phyloP scores from a whole-genome alignment of 2,329 filamentous ascomycete genomes.

The Lecanicillium sp. region DNA sequence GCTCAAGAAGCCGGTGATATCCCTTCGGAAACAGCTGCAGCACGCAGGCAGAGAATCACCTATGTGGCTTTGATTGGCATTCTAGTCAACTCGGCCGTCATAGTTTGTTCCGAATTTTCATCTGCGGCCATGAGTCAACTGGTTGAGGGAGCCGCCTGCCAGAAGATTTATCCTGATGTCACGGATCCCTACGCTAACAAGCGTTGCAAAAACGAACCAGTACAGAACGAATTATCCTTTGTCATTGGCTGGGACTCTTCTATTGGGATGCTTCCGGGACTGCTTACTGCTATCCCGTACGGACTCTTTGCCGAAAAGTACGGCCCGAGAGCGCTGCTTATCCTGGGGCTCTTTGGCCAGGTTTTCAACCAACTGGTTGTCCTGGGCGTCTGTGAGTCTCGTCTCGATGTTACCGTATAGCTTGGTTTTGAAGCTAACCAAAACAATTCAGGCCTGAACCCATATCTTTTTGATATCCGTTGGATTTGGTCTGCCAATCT shows the following conservation, averaged over 20 bases:
- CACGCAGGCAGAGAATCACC: no score
- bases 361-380: not conserved
- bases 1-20: no score
- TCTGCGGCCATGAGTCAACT: not conserved
- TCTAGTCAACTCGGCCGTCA: no score
- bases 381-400: not conserved
- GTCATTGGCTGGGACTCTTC: not conserved
- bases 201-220: not conserved
- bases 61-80: no score
- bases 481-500: not conserved
- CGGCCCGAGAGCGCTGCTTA: not conserved
- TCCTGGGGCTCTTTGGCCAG: not conserved
- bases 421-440: not conserved
- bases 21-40: no score
- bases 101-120: not conserved
- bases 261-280: not conserved
- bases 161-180: not conserved
- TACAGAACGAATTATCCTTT: not conserved
- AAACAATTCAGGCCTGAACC: not conserved
- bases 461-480: constrained; percentile 1
- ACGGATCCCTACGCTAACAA: not conserved
- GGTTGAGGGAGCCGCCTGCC: not conserved
- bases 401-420: not conserved
- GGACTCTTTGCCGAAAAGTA: not conserved
- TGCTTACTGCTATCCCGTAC: not conserved